phyloP scores from a whole-genome alignment of 2,329 filamentous ascomycete species.

The Microsporum canis region DNA sequence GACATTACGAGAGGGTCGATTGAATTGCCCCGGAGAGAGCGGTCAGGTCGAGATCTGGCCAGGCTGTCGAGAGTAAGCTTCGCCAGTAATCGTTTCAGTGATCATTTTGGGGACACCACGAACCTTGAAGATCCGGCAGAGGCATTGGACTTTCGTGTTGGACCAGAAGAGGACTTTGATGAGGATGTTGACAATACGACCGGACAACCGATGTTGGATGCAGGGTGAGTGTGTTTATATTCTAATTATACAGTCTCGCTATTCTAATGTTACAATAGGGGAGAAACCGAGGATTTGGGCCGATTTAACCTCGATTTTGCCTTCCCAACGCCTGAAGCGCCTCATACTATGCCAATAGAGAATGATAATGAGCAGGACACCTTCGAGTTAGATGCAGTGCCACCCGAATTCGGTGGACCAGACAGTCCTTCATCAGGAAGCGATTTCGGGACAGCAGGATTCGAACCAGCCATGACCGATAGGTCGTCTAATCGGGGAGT shows the following conservation, averaged over 20 bases:
- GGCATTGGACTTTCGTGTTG: conserved; percentile 28
- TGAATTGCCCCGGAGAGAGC: conserved; percentile 35
- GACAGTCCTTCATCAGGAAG: conserved; percentile 19
- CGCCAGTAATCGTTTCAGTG: conserved; percentile 36
- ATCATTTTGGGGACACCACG: conserved; percentile 40
- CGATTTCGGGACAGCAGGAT: conserved; percentile 22
- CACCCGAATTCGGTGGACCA: conserved; percentile 19
- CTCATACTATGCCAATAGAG: conserved; percentile 20
- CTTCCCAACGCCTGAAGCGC: conserved; percentile 28
- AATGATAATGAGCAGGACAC: conserved; percentile 26
- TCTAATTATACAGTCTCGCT: not conserved
- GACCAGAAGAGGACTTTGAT: conserved; percentile 25
- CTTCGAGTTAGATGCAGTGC: conserved; percentile 24
- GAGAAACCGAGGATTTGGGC: conserved; percentile 35
- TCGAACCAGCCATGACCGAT: conserved; percentile 23
- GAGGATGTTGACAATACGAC: conserved; percentile 26
- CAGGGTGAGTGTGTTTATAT: conserved; percentile 22
- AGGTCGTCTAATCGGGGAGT: not conserved
- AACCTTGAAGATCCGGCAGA: conserved; percentile 36
- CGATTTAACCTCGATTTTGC: conserved; percentile 33
- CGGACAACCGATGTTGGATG: conserved; percentile 30
- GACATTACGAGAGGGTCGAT: conserved; percentile 32
- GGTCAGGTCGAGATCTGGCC: conserved; percentile 27
- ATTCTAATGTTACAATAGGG: conserved; percentile 20
- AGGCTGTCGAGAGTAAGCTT: conserved; percentile 36